Base-by-base conservation (phyloP, 306 rosid genomes). In the Cicer judaicum region DNA sequence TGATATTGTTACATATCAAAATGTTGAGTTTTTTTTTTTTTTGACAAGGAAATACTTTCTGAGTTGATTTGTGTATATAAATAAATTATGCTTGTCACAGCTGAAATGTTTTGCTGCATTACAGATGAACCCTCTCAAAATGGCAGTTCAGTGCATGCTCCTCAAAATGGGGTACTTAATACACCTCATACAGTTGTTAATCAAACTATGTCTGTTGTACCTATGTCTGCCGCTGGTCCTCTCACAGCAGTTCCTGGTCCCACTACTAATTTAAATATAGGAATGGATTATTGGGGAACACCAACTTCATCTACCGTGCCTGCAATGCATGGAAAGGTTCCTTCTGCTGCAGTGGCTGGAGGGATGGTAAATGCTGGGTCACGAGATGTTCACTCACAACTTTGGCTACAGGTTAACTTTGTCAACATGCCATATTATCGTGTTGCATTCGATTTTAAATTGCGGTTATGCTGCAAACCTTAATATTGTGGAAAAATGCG, bases 241-340 rank as follows among this genome's bases (percentile, higher is more conserved):
- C 89, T 92, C 65, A 81, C 85, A 57, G 86, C 88, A 43, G 87
- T 86, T 85, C 76, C 98, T 59, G 94, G 97, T 79, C 98, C 98
- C 79, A 82, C 96, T 10, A 94, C 98, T 43, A 94, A 91, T 82
- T 86, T 94, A 68, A 94, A 94, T 75, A 94, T 94, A 68, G 98
- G 98, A 83, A 94, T 91, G 97, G 98, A 94, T 69, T 94, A 91
- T 81, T 94, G 98, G 98, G 95, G 95, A 46, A 74, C 98, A 16
- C 91, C 95, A 49, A 73, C 96, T 63, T 73, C 96, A 59, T 82
- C 97, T 43, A 48, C 85, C 53, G 79, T 92, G 71, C 93, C 98
- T 78, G 86, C 89, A 15, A 13, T 87, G 53, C 86, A 63, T 6
- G 93, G 97, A 86, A 90, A 94, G 89, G 94, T 85, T 67, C 92